phyloP scores from a whole-genome alignment of 176 grass and related monocot genomes.

The Aegilops umbellulata region DNA sequence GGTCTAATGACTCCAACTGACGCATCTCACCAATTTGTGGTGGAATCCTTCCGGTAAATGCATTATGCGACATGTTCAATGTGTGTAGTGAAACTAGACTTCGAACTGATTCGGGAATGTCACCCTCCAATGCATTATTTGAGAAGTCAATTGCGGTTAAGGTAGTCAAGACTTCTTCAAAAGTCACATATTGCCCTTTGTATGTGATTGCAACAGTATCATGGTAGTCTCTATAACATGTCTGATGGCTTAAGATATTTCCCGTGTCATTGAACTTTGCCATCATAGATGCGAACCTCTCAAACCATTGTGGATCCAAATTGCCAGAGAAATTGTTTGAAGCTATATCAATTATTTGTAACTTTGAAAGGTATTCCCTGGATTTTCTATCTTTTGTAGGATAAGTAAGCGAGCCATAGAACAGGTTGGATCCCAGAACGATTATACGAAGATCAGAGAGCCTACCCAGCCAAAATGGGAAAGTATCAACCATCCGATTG shows the following conservation, averaged over 20 bases:
- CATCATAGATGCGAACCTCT: neutral
- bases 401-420: slow-evolving; percentile 16
- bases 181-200: neutral
- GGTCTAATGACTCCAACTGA: neutral
- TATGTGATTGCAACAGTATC: neutral
- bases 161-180: neutral
- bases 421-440: slow-evolving; percentile 30
- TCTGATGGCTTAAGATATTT: neutral
- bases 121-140: neutral
- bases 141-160: neutral
- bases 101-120: neutral
- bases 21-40: neutral
- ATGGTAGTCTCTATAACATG: neutral
- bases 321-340: slow-evolving; percentile 30
- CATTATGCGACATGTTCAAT: neutral
- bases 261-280: neutral
- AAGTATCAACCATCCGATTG: slow-evolving; percentile 19
- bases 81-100: neutral
- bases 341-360: slow-evolving; percentile 37
- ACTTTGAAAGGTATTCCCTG: neutral
- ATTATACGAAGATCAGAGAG: slow-evolving; percentile 21
- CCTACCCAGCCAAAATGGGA: slow-evolving; percentile 2
- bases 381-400: neutral
- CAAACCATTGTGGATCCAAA: neutral
- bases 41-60: neutral